phyloP scores from a whole-genome alignment of 306 rosid genomes.

The Arachis hypogaea region DNA sequence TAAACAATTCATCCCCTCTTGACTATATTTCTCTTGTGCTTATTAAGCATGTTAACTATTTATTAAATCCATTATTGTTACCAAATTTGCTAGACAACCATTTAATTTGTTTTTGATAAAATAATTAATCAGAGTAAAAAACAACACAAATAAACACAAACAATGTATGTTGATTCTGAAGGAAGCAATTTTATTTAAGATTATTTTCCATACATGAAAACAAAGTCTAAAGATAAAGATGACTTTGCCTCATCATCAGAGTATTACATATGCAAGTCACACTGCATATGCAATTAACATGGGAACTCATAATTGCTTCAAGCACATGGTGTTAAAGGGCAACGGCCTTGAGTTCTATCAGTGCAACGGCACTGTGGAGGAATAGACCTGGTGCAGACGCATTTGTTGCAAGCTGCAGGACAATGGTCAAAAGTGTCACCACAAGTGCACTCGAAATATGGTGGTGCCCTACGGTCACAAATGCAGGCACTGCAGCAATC shows the following conservation, averaged over 20 bases:
- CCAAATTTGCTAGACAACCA: too few relatives aligned
- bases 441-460: neutral
- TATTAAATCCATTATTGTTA: too few relatives aligned
- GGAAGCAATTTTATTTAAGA: too few relatives aligned
- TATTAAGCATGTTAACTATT: too few relatives aligned
- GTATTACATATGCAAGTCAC: too few relatives aligned
- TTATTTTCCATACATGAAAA: neutral
- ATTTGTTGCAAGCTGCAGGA: neutral
- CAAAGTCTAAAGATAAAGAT: slow-evolving; percentile 3
- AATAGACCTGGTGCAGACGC: slow-evolving; percentile 9
- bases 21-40: too few relatives aligned
- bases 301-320: neutral
- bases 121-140: too few relatives aligned
- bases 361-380: slow-evolving; percentile 22
- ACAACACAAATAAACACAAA: too few relatives aligned
- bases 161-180: too few relatives aligned
- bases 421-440: neutral
- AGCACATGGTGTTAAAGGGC: neutral
- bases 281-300: too few relatives aligned
- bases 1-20: too few relatives aligned
- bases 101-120: too few relatives aligned
- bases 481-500: slow-evolving; percentile 3
- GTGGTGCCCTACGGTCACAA: neutral
- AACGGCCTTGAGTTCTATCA: neutral
- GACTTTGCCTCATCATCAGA: neutral